Conservation (phyloP, 2,329 filamentous ascomycete genomes). For the Keithomyces neogunnii region DNA sequence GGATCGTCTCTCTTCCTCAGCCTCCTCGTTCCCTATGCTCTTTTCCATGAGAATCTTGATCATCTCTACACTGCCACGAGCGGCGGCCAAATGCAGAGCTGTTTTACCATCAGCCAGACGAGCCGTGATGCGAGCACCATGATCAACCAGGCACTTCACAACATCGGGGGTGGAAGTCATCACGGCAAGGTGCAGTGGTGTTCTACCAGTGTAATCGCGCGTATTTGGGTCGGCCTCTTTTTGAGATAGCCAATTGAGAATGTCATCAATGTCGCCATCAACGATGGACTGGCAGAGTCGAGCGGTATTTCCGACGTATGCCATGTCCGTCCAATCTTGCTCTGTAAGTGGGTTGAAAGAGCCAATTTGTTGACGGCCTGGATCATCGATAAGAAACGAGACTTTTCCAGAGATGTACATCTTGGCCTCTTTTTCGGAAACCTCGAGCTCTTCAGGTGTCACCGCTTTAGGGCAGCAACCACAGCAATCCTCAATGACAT, state of each 20-base stretch:
- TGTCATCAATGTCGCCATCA: slow-evolving; percentile 60
- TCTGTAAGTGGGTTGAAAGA: slow-evolving; percentile 75
- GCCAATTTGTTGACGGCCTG: slow-evolving; percentile 63
- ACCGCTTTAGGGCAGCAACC: slow-evolving; percentile 63
- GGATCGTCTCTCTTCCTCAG: slow-evolving; percentile 51
- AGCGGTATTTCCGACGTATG: slow-evolving; percentile 73
- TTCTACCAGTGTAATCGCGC: slow-evolving; percentile 70
- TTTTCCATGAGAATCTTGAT: slow-evolving; percentile 64
- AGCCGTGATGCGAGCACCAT: slow-evolving; percentile 63
- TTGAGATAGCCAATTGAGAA: slow-evolving; percentile 60
- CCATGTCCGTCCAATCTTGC: slow-evolving; percentile 86
- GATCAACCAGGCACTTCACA: slow-evolving; percentile 62
- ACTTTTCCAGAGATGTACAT: slow-evolving; percentile 68
- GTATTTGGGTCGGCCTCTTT: slow-evolving; percentile 63
- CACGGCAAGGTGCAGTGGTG: slow-evolving; percentile 69
- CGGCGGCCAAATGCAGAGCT: slow-evolving; percentile 72
- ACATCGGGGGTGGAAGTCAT: slow-evolving; percentile 61
- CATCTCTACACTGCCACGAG: slow-evolving; percentile 59
- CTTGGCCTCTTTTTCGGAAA: slow-evolving; percentile 64
- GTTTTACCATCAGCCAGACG: slow-evolving; percentile 73
- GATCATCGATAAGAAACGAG: slow-evolving; percentile 70
- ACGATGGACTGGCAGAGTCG: slow-evolving; percentile 75
- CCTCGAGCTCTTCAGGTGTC: slow-evolving; percentile 63
- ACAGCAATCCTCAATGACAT: slow-evolving; percentile 75
- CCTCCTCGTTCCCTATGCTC: slow-evolving; percentile 65